These are phyloP conservation scores for Clavispora carvajalis DNA, from an alignment of 805 yeast species.

Conservation along the genomic window DNA sequence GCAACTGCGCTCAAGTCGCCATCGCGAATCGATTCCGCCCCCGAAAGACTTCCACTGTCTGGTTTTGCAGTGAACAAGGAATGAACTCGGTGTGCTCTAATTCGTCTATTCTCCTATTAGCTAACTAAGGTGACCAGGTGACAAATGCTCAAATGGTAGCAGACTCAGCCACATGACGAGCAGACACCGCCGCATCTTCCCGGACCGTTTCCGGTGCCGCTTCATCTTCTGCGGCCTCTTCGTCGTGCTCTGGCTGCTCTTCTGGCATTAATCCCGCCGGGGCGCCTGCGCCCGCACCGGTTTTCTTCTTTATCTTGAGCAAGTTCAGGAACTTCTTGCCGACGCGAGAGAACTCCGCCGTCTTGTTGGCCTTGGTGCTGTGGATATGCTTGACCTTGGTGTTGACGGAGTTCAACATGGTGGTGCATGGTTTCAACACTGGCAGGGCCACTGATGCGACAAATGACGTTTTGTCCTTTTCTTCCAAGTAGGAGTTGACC, in stretches of 20 bases:
- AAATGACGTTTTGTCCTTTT: neutral
- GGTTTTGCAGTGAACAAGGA: too few species aligned
- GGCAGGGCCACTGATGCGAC: neutral
- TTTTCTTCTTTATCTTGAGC: neutral
- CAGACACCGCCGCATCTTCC: too few species aligned
- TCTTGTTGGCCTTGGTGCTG: neutral
- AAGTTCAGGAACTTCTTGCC: neutral
- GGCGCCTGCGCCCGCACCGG: constrained; percentile 1
- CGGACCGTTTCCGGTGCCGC: neutral
- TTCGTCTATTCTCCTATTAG: neutral
- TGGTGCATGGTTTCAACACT: neutral
- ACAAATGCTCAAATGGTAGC: neutral
- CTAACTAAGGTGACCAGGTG: neutral
- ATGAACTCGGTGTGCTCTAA: neutral
- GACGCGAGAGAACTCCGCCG: neutral
- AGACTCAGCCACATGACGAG: neutral
- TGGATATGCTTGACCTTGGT: neutral
- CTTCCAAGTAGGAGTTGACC: neutral
- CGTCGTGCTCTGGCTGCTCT: neutral
- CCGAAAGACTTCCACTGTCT: too few species aligned
- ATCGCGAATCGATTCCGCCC: too few species aligned
- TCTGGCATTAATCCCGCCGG: neutral
- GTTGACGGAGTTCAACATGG: neutral
- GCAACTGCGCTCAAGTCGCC: too few species aligned
- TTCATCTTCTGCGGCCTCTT: neutral